Base-by-base conservation (phyloP, 2,329 filamentous ascomycete genomes). In the Cercospora berteroae region DNA sequence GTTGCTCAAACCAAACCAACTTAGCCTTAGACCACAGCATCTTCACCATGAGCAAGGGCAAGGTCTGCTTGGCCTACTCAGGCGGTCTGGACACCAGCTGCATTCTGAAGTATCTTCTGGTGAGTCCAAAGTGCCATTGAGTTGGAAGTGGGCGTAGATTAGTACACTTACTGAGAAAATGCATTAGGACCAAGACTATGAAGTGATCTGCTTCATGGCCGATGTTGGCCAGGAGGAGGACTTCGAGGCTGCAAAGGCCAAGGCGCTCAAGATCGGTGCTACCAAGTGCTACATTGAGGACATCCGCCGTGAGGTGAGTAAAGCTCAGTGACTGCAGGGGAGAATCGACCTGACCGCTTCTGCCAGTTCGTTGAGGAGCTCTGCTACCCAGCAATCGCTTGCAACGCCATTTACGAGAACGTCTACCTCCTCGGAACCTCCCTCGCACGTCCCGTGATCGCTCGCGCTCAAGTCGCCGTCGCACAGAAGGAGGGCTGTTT, bases 331-430 rank as follows among this genome's bases (percentile, higher is more conserved):
- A 13, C 12, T 16, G 13, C 52, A 20, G 8, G 29, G 1, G 18
- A 5, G 10, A 23, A 5, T 5, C 2, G 1, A 13, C 10, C 50
- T 65, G 39, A 67, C 20, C 42, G 16, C 57, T 27, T 18, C 25
- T 25, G 18, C 3, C 52, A 74, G 80, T 94, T 95, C 76, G 87
- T 95, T 72, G 90, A 93, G 74, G 87, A 94, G 82, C 85, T 95
- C 55, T 90, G 89, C 83, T 94, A 89, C 86, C 89, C 87, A 62
- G 91, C 92, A 69, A 87, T 95, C 70, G 90, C 92, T 80, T 92
- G 88, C 81, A 87, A 86, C 74, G 84, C 84, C 70, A 77, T 79
- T 62, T 82, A 83, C 77, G 81, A 93, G 83, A 88, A 89, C 76
- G 82, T 84, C 70, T 88, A 88, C 81, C 83, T 88, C 57, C 82